phyloP scores from a whole-genome alignment of 73 alveolate species.

The Uronychia setigera region DNA sequence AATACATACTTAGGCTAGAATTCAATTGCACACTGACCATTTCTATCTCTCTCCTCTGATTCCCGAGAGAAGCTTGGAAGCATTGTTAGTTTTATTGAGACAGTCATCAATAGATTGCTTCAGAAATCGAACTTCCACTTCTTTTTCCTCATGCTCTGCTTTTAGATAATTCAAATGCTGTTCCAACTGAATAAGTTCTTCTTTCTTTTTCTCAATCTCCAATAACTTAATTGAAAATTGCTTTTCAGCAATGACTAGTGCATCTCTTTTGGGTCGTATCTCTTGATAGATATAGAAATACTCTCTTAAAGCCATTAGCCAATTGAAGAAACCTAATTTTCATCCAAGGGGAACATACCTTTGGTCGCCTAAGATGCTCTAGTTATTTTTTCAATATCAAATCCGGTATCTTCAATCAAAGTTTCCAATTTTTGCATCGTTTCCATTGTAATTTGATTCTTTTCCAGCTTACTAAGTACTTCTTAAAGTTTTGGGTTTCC shows the following conservation, averaged over 20 bases:
- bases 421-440: slow-evolving; percentile 55
- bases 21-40: slow-evolving; percentile 57
- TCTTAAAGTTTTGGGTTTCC: slow-evolving; percentile 69
- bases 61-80: slow-evolving; percentile 48
- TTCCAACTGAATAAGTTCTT: slow-evolving; percentile 41
- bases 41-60: slow-evolving; percentile 58
- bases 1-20: neutral
- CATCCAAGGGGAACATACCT: slow-evolving; percentile 18
- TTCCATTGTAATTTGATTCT: slow-evolving; percentile 22
- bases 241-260: slow-evolving; percentile 95
- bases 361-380: slow-evolving; percentile 76
- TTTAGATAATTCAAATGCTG: slow-evolving; percentile 10
- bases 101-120: slow-evolving; percentile 48
- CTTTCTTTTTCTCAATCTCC: slow-evolving; percentile 42
- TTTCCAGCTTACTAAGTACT: slow-evolving; percentile 54
- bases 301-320: slow-evolving; percentile 77
- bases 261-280: slow-evolving; percentile 82
- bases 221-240: slow-evolving; percentile 88
- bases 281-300: slow-evolving; percentile 46
- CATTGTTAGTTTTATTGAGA: slow-evolving; percentile 33
- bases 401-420: slow-evolving; percentile 54
- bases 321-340: slow-evolving; percentile 58
- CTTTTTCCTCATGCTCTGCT: slow-evolving; percentile 30
- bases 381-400: slow-evolving; percentile 64
- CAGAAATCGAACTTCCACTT: slow-evolving; percentile 18